These are phyloP conservation scores for Emmonsia crescens DNA, from an alignment of 2,329 filamentous ascomycete genomes.

Conservation along the genomic window DNA sequence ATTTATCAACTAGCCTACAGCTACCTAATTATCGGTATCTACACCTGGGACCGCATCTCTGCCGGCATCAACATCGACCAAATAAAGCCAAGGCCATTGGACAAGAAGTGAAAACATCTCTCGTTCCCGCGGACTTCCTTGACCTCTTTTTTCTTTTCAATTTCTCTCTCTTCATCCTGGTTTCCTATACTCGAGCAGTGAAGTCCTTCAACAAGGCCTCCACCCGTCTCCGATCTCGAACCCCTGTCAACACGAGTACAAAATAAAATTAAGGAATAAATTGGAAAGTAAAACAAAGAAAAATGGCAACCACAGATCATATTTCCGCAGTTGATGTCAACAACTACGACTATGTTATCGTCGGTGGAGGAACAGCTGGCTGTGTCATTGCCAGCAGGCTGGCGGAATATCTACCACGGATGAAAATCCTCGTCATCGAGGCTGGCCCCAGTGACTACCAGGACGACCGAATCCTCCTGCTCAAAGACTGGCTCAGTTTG, in stretches of 20 bases:
- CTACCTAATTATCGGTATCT: too few species aligned
- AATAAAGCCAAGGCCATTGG: neutral
- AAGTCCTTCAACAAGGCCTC: conserved; percentile 7
- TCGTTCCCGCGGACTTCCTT: neutral
- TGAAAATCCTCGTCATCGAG: conserved; percentile 73
- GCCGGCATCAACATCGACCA: neutral
- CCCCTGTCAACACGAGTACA: neutral
- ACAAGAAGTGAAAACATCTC: neutral
- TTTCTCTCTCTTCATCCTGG: neutral
- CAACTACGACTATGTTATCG: conserved; percentile 73
- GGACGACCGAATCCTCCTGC: conserved; percentile 73
- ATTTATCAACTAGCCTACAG: too few species aligned
- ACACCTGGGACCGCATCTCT: neutral
- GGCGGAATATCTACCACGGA: conserved; percentile 71
- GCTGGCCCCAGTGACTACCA: conserved; percentile 81
- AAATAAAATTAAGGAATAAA: neutral
- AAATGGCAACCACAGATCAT: conserved; percentile 48
- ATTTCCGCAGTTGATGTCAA: conserved; percentile 54
- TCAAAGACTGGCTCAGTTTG: conserved; percentile 77
- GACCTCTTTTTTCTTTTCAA: neutral
- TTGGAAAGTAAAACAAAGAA: neutral
- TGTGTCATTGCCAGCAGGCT: conserved; percentile 74
- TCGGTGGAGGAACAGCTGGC: conserved; percentile 76
- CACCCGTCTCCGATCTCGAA: neutral
- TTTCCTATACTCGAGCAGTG: neutral